Conservation (phyloP, 352 stramenopile species). For the Lagenidium giganteum region DNA sequence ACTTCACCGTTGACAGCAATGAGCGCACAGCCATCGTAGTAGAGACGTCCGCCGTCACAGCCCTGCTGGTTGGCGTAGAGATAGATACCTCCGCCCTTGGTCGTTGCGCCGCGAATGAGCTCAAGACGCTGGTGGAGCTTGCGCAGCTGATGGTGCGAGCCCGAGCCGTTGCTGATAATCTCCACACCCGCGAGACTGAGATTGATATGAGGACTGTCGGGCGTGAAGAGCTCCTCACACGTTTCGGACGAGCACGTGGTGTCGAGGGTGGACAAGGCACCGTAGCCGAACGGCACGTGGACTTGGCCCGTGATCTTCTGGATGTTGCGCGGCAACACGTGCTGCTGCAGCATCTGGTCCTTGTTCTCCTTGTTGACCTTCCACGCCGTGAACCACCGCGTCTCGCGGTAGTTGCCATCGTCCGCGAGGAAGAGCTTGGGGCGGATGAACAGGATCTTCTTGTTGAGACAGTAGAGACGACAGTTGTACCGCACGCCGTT, state of each 20-base stretch:
- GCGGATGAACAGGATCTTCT: constrained; percentile 94
- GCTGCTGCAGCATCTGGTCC: constrained; percentile 51
- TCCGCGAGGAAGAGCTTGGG: constrained; percentile 94
- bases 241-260: constrained; percentile 91
- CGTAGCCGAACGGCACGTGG: constrained; percentile 81
- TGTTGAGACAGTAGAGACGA: constrained; percentile 92
- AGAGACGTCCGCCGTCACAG: constrained; percentile 95
- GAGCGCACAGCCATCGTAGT: constrained; percentile 97
- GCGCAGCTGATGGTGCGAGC: constrained; percentile 96
- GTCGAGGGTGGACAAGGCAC: constrained; percentile 80
- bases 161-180: constrained; percentile 97
- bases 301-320: constrained; percentile 70
- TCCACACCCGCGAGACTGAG: constrained; percentile 93
- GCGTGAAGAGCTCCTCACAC: constrained; percentile 99
- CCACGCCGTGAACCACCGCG: constrained; percentile 89
- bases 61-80: constrained; percentile 98
- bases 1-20: constrained; percentile 97
- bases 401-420: constrained; percentile 98
- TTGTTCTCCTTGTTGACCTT: constrained; percentile 38
- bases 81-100: constrained; percentile 98
- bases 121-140: constrained; percentile 92
- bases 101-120: constrained; percentile 87
- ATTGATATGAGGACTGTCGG: constrained; percentile 93
- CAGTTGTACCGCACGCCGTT: constrained; percentile 98
- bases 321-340: constrained; percentile 82